These are phyloP conservation scores for Monosporascus sp. DNA, from an alignment of 2,329 filamentous ascomycete genomes.

Conservation along the genomic window DNA sequence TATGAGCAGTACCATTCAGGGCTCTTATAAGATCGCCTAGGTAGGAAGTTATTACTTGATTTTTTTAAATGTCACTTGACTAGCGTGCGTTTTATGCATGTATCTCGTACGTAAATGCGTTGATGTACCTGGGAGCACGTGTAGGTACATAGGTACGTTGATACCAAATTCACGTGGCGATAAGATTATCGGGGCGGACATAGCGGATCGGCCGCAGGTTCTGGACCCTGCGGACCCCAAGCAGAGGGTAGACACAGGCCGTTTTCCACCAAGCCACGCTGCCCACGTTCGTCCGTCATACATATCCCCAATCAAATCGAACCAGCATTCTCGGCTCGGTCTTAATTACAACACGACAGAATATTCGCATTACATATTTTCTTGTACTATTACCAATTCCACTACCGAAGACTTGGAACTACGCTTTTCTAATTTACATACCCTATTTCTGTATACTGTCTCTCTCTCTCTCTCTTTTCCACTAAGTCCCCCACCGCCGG, in stretches of 20 bases:
- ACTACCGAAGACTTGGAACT: not conserved
- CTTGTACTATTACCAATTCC: too few relatives aligned
- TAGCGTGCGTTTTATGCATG: not conserved
- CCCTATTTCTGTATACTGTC: not conserved
- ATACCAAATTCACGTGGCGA: not conserved
- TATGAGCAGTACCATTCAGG: too few relatives aligned
- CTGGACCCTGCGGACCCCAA: too few relatives aligned
- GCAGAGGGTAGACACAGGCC: too few relatives aligned
- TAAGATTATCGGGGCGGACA: not conserved
- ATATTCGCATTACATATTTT: too few relatives aligned
- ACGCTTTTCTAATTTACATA: not conserved
- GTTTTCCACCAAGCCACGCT: too few relatives aligned
- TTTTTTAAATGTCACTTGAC: not conserved
- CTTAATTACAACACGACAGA: not conserved
- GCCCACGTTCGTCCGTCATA: too few relatives aligned
- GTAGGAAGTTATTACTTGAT: not conserved
- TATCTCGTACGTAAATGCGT: too few relatives aligned
- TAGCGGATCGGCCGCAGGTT: not conserved
- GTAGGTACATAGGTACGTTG: too few relatives aligned
- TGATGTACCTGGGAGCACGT: too few relatives aligned
- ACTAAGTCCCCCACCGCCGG: not conserved
- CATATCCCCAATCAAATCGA: not conserved
- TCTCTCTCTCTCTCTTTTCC: not conserved
- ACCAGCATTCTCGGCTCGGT: not conserved
- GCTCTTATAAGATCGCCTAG: too few relatives aligned